phyloP scores from a whole-genome alignment of 2,329 filamentous ascomycete genomes.

The Talaromyces sp. region DNA sequence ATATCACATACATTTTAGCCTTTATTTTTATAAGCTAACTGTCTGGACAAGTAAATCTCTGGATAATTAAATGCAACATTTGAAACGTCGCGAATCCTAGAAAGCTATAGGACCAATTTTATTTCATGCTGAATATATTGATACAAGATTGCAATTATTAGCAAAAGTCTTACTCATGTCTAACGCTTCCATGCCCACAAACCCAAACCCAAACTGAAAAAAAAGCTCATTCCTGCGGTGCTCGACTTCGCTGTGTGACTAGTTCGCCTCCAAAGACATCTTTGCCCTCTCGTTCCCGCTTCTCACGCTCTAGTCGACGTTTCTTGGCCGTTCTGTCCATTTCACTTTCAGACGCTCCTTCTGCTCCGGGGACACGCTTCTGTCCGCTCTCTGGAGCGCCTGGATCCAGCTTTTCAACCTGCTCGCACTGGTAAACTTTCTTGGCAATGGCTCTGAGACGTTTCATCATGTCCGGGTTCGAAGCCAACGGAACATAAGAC shows the following conservation, averaged over 20 bases:
- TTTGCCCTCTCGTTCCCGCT: constrained; percentile 17
- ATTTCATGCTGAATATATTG: background rate
- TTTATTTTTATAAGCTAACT: background rate
- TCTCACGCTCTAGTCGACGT: constrained; percentile 30
- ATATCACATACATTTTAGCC: too few relatives aligned
- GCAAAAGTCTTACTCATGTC: background rate
- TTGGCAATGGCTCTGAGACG: constrained; percentile 44
- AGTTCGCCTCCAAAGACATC: constrained; percentile 36
- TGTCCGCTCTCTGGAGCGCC: constrained; percentile 31
- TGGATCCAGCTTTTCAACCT: constrained; percentile 44
- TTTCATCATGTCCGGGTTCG: constrained; percentile 38
- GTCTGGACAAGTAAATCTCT: background rate
- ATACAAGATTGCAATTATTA: background rate
- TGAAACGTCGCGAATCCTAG: background rate
- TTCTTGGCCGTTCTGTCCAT: constrained; percentile 37
- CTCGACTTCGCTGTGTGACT: constrained; percentile 29
- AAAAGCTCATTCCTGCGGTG: constrained; percentile 7
- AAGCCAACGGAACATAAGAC: constrained; percentile 34
- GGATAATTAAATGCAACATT: background rate
- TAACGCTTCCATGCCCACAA: background rate
- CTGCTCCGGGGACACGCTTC: constrained; percentile 30
- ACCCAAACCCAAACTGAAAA: background rate
- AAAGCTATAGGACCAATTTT: background rate
- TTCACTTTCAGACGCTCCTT: constrained; percentile 30
- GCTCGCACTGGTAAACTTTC: constrained; percentile 47